Evolutionary conservation across 2,329 filamentous ascomycete genomes (phyloP), one percentile per base, ranked within the genome.

Genomic region (Truncatella angustata): DNA sequence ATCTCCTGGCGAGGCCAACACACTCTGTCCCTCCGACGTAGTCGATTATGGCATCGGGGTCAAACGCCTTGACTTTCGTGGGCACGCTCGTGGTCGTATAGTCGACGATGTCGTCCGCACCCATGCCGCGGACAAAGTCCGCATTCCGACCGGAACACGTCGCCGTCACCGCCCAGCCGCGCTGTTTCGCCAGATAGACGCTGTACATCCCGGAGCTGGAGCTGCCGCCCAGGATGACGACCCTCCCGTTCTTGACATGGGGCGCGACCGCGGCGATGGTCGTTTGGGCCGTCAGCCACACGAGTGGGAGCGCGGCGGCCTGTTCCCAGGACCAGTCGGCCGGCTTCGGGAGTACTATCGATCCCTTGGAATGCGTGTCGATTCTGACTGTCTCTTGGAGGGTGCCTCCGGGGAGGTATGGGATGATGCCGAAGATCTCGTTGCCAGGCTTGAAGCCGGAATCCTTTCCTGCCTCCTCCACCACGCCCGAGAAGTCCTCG

Each of bases 1-100:
- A 51, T 11, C 42, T 28, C 11, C 5, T 23, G 18, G 49, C 42
- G 24, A 51, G 14, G 2, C 42, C 49, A 18, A 51, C 16, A 24
- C 49, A 51, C 5, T 51, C 49, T 11, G 43, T 24, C 3, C 49
- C 49, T 23, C 49, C 49, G 23, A 51, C 49, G 16, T 34, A 51
- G 35, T 51, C 49, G 7, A 51, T 14, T 7, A 47, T 46, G 34
- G 42, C 49, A n/a, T 46, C 32, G 16, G 49, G 49, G 1, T n/a
- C 11, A n/a, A 51, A 51, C 16, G 16, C 18, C 18, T 11, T 40
- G 36, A 40, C 11, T 3, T 10, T 20, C 10, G 16, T 12, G 42
- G 34, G 47, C 16, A 36, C 45, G 18, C 18, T 34, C 28, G 28
- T 34, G n/a, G 40, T 30, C 4, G 40, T 44, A 23, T 44, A 44